Evolutionary conservation across 148 eudicot genomes (phyloP), one percentile per base, ranked within the genome.

Genomic region (Beta vulgaris): DNA sequence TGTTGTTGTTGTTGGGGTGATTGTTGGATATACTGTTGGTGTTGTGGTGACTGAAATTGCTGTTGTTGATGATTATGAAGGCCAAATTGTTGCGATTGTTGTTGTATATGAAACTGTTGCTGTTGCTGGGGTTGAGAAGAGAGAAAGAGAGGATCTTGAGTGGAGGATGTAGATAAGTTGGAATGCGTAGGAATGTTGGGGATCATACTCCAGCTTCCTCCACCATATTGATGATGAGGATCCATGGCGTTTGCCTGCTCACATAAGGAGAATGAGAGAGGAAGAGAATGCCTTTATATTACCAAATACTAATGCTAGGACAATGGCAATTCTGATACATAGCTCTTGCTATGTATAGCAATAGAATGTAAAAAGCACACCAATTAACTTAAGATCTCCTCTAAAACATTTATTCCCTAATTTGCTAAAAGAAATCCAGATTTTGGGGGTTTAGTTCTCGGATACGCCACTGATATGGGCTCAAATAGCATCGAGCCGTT

Each of bases 181-280:
- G 60, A 84, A 81, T 81, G 84, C 84, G 68, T 80, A 57, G 73
- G 81, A 23, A 88, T 86, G 87, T 86, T 90, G 25, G 96, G 89
- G 78, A 94, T 90, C 88, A 87, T 94, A 44, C 83, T 69, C 98
- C 97, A 94, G 78, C 83, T 94, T 62, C 92, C 93, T 73, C 97
- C 92, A 61, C 93, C 97, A 60, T 62, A 90, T 69, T 85, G 81
- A 23, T 82, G 79, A 29, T 82, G 37, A 26, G 44, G 84, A 84
- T 88, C 91, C 91, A 88, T 88, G 40, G 7, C 61, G 9, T 23
- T 25, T 35, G 25, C 19, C 65, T 26, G 34, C 53, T 43, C 66
- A 58, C 53, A 58, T 2, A 36, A 25, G 34, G 31, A 10, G 13
- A 23, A 44, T 25, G 35, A 36, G 60, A n/a, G 55, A 21, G n/a